Percentiles rank a stretch among this genome's conserved stretches.
These are phyloP conservation scores for Fusarium sublunatum DNA, from an alignment of 2,329 filamentous ascomycete species.

Conservation along the genomic window DNA sequence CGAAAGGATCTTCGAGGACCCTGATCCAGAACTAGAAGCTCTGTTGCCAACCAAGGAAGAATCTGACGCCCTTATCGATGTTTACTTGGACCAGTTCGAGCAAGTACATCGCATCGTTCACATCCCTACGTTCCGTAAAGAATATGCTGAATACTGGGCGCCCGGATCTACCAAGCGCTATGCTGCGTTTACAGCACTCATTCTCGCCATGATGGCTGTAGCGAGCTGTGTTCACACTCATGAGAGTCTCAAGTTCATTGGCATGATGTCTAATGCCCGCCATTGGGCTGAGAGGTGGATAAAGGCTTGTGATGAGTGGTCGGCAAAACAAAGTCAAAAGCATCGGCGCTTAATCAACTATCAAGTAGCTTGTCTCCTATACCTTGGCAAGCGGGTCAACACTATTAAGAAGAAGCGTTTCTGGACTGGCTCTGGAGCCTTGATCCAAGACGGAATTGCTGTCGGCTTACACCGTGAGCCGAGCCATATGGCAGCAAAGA, in stretches of 20 bases:
- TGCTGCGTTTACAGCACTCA: constrained; percentile 66
- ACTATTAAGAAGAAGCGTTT: constrained; percentile 73
- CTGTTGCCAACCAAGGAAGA: constrained; percentile 61
- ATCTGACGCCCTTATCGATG: constrained; percentile 60
- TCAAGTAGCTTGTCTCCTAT: constrained; percentile 69
- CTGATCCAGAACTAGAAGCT: constrained; percentile 62
- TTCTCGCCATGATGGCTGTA: constrained; percentile 71
- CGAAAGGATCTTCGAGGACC: constrained; percentile 60
- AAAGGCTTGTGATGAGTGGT: constrained; percentile 66
- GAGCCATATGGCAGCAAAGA: constrained; percentile 64
- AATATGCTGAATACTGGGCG: constrained; percentile 68
- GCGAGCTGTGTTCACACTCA: constrained; percentile 67
- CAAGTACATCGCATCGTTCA: constrained; percentile 69
- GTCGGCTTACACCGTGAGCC: constrained; percentile 71
- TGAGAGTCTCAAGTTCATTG: constrained; percentile 64
- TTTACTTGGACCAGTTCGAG: constrained; percentile 67
- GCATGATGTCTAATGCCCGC: constrained; percentile 68
- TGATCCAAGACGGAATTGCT: constrained; percentile 68
- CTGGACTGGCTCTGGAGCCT: constrained; percentile 67
- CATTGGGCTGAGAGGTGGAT: constrained; percentile 68
- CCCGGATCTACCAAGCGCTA: constrained; percentile 56
- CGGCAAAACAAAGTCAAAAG: constrained; percentile 67
- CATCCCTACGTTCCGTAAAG: constrained; percentile 67
- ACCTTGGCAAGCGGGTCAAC: constrained; percentile 70
- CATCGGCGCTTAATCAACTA: constrained; percentile 70